Percentiles rank a stretch among this genome's conserved stretches.
These are phyloP conservation scores for Hypomyces rosellus DNA, from an alignment of 2,329 filamentous ascomycete species.

Conservation along the genomic window DNA sequence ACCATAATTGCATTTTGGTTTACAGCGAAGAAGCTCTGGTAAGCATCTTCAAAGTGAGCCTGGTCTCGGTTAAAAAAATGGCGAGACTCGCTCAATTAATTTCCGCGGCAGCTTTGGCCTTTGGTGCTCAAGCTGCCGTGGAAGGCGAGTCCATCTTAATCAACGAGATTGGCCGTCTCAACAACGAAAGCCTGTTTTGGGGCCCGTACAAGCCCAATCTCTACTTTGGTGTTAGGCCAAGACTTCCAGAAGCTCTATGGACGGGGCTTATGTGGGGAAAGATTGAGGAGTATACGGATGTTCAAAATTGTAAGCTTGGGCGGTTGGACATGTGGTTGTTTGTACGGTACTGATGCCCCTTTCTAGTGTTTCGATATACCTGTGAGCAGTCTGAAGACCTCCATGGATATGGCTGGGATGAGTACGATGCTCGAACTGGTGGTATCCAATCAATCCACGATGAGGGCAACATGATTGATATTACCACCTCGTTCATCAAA, in stretches of 20 bases:
- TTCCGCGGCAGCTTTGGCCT: constrained; percentile 22
- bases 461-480: constrained; percentile 76
- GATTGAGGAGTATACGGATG: constrained; percentile 68
- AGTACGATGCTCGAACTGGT: constrained; percentile 84
- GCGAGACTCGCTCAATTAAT: constrained; percentile 26
- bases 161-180: constrained; percentile 45
- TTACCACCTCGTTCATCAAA: constrained; percentile 92
- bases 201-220: constrained; percentile 90
- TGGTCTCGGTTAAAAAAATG: constrained; percentile 20
- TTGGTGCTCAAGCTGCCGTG: constrained; percentile 20
- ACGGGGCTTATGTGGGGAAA: constrained; percentile 84
- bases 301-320: constrained; percentile 61
- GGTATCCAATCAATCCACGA: constrained; percentile 90
- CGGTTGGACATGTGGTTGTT: not conserved
- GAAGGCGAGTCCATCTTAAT: constrained; percentile 35
- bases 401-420: constrained; percentile 95
- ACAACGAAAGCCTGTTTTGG: constrained; percentile 88
- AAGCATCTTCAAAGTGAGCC: constrained; percentile 5
- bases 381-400: constrained; percentile 95
- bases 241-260: constrained; percentile 73
- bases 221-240: constrained; percentile 85
- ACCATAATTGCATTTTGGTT: not conserved
- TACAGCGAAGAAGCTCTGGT: not conserved
- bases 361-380: constrained; percentile 76
- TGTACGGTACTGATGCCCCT: constrained; percentile 1